Evolutionary conservation across 2,329 filamentous ascomycete genomes (phyloP).

Genomic region (Diaporthe citri): DNA sequence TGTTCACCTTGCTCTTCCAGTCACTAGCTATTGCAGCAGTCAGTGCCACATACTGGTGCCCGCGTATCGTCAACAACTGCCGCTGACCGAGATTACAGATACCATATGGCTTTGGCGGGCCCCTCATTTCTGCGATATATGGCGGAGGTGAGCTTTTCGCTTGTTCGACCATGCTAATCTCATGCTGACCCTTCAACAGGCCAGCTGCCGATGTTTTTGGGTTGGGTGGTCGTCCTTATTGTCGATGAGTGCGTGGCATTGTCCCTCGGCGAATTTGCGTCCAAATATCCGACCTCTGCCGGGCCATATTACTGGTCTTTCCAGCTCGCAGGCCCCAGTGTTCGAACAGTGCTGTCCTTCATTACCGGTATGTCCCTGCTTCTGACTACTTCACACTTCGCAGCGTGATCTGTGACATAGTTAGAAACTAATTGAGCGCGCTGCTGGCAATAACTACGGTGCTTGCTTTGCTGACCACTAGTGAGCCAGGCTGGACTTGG

Average conservation of each 20-base stretch:
- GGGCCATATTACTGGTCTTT: constrained; percentile 68
- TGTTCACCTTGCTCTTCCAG: constrained; percentile 72
- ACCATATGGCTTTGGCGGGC: constrained; percentile 62
- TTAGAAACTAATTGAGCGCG: accelerated
- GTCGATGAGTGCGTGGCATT: constrained; percentile 66
- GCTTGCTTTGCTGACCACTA: not conserved
- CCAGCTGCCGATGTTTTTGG: constrained; percentile 67
- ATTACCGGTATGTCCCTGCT: constrained; percentile 50
- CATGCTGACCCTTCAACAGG: constrained; percentile 48
- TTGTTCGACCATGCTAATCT: not conserved
- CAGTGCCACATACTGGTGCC: constrained; percentile 25
- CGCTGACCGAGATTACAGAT: constrained; percentile 51
- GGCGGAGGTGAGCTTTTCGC: constrained; percentile 50
- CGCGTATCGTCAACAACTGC: not conserved
- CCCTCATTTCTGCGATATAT: constrained; percentile 53
- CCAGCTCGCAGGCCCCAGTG: constrained; percentile 57
- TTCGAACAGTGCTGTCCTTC: constrained; percentile 61
- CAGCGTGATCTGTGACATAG: accelerated
- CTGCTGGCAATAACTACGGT: accelerated
- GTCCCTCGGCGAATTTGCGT: constrained; percentile 64
- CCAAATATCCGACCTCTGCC: constrained; percentile 64
- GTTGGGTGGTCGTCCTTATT: constrained; percentile 66
- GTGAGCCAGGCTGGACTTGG: constrained; percentile 61
- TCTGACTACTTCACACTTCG: accelerated
- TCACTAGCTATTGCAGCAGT: constrained; percentile 70